Evolutionary conservation across 2,329 filamentous ascomycete species (phyloP), one percentile per base, ranked within the genome.

Genomic region (Capronia coronata): DNA sequence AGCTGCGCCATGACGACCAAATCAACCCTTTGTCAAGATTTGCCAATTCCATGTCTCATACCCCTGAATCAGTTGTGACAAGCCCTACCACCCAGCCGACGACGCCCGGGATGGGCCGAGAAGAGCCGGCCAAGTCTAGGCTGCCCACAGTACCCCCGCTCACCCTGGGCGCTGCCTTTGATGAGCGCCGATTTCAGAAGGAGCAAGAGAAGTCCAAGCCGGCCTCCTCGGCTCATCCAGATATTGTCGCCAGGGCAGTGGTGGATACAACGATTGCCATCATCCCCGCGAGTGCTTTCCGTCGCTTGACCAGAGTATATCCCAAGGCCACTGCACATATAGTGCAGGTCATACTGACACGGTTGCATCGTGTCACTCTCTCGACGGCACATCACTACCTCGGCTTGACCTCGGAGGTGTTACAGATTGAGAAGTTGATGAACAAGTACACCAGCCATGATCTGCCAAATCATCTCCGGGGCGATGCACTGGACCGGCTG

Each of bases 261-360:
- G 86, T 94, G 19, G 94, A 98, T 64, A 98, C 93, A 0, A 98
- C 94, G 0, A 96, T 98, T 67, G 93, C 93, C 4, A 94, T 98
- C 56, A 98, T 98, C 49, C 94, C 94, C 1, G 93, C 93, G 1
- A 95, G 89, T 64, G 94, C 93, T 2, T 98, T 98, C 62, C 82
- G 89, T 46, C 83, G 94, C 7, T 74, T 98, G 45, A 98, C 94
- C 43, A 82, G 87, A 63, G 84, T 96, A 19, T 98, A 97, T 61
- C 93, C 93, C 8, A 94, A 94, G 70, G 90, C 94, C 8, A 96
- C 93, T 1, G 85, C 93, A 1, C 94, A 98, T 63, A 97, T 98
- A 56, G 89, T 98, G 4, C 93, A 98, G 64, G 91, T 98, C 39
- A 98, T 98, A 54, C 71, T 98, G 25, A 96, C 94, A 2, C 80